These are phyloP conservation scores for Aspergillus sp. DNA, from an alignment of 2,329 filamentous ascomycete species.

Conservation along the genomic window DNA sequence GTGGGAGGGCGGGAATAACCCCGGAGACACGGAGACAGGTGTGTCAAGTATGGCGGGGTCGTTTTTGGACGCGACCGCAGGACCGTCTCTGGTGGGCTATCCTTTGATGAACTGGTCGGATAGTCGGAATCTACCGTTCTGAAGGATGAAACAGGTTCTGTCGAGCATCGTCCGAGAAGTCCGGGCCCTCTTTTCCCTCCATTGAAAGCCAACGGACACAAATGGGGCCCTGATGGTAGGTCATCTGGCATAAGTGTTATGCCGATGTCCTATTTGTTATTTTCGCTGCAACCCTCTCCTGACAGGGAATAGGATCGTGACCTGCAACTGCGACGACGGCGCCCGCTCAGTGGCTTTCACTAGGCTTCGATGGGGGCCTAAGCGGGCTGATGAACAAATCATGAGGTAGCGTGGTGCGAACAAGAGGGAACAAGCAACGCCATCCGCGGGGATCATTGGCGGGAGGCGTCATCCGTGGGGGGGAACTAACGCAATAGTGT, in stretches of 20 bases:
- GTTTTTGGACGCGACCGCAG: too few species aligned
- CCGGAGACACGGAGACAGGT: too few species aligned
- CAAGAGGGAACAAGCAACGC: background rate
- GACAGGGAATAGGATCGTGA: background rate
- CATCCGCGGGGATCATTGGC: background rate
- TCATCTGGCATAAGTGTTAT: too few species aligned
- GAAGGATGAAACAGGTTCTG: background rate
- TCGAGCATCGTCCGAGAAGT: too few species aligned
- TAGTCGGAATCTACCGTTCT: background rate
- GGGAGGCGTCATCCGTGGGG: background rate
- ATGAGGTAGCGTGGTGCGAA: background rate
- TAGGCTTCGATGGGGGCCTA: background rate
- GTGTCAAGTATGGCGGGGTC: too few species aligned
- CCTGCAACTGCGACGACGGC: background rate
- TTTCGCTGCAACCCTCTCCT: background rate
- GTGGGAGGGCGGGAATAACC: background rate
- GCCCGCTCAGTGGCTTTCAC: too few species aligned
- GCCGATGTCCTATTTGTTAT: too few species aligned
- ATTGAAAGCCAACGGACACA: too few species aligned
- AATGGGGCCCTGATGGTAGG: too few species aligned
- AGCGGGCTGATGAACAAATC: background rate
- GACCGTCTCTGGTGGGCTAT: too few species aligned
- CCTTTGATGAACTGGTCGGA: background rate
- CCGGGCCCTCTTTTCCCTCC: too few species aligned
- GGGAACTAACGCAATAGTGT: background rate